These are phyloP conservation scores for Cladosporium colombiae DNA, from an alignment of 2,329 filamentous ascomycete genomes.

Conservation along the genomic window DNA sequence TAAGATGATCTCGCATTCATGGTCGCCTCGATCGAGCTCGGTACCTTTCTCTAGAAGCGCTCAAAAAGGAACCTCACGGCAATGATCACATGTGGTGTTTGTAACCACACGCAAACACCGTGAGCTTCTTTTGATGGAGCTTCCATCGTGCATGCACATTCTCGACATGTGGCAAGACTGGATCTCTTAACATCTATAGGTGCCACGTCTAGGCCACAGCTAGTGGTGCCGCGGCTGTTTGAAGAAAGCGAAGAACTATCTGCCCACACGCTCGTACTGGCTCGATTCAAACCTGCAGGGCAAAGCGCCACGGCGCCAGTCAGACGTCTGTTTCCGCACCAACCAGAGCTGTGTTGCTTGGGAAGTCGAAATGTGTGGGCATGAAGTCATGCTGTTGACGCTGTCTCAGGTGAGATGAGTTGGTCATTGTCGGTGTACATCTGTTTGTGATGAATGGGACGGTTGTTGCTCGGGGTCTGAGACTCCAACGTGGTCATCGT, in stretches of 20 bases:
- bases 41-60: background rate
- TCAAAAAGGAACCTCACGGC: background rate
- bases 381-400: slow-evolving; percentile 4
- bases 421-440: background rate
- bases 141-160: background rate
- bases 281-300: slow-evolving; percentile 10
- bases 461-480: slow-evolving; percentile 9
- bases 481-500: background rate
- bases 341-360: background rate
- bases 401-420: background rate
- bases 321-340: slow-evolving; percentile 11
- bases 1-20: background rate
- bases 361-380: background rate
- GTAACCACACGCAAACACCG: background rate
- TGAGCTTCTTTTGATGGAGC: background rate
- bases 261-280: background rate
- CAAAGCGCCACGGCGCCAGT: background rate
- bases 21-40: background rate
- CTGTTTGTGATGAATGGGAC: slow-evolving; percentile 13
- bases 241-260: background rate
- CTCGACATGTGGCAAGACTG: background rate
- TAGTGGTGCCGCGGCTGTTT: background rate
- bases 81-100: background rate
- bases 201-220: background rate
- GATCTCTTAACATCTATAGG: no score